These are phyloP conservation scores for Mortierella sp. DNA, from an alignment of 371 early-diverging fungal genomes.

Conservation along the genomic window DNA sequence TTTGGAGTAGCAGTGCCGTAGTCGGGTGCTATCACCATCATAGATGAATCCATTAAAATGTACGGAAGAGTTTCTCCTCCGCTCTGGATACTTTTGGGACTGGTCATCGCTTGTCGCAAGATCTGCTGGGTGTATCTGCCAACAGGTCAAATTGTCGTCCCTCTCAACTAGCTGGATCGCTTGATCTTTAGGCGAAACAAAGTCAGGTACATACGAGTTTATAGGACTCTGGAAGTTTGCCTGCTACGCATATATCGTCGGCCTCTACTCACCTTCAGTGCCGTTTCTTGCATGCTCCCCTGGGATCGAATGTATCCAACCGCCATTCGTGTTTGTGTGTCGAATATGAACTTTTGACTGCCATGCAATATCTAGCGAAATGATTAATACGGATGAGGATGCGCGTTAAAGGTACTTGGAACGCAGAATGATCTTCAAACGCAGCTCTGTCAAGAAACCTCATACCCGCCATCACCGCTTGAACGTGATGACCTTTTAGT, in stretches of 20 bases:
- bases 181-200: constrained; percentile 19
- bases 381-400: no score
- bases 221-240: no score
- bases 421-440: no score
- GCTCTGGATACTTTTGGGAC: constrained; percentile 14
- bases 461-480: no score
- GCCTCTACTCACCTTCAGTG: constrained; percentile 19
- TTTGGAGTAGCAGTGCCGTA: constrained; percentile 45
- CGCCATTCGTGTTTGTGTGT: constrained; percentile 78
- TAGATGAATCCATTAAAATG: constrained; percentile 39
- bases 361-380: not conserved
- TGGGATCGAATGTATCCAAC: constrained; percentile 84
- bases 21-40: constrained; percentile 38
- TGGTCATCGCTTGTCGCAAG: constrained; percentile 14
- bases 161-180: constrained; percentile 48
- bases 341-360: constrained; percentile 1
- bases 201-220: not conserved
- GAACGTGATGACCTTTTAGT: constrained; percentile 49
- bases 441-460: no score
- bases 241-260: not conserved
- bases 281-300: constrained; percentile 32
- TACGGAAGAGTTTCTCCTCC: constrained; percentile 9
- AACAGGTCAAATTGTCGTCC: constrained; percentile 49
- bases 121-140: constrained; percentile 45
- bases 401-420: no score